These are phyloP conservation scores for Hamamelis virginiana DNA, from an alignment of 164 flowering plant genomes.

Conservation along the genomic window DNA sequence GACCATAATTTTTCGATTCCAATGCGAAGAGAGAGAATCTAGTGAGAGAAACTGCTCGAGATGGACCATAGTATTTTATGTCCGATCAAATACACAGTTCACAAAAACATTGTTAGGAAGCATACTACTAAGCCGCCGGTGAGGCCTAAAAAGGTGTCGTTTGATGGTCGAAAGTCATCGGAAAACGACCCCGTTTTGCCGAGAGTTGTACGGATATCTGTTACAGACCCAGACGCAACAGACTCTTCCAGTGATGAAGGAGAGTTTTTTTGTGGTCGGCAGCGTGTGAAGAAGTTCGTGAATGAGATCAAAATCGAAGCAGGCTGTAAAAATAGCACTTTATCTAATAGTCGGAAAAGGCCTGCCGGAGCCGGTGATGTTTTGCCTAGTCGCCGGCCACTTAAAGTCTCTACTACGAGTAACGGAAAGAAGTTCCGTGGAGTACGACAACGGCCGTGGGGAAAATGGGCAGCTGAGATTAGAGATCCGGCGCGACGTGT, in stretches of 20 bases:
- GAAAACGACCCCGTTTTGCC: slow-evolving; percentile 11
- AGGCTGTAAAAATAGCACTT: slow-evolving; percentile 5
- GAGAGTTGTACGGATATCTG: slow-evolving; percentile 49
- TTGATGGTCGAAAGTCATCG: neutral
- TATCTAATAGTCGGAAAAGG: slow-evolving; percentile 12
- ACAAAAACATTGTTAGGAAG: slow-evolving; percentile 35
- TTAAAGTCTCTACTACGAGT: neutral
- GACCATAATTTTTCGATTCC: neutral
- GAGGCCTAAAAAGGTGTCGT: slow-evolving; percentile 18
- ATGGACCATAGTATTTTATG: slow-evolving; percentile 33
- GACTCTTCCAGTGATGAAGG: slow-evolving; percentile 81
- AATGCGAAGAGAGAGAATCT: slow-evolving; percentile 17
- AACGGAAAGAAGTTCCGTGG: slow-evolving; percentile 70
- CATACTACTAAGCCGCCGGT: slow-evolving; percentile 14
- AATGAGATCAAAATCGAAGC: slow-evolving; percentile 47
- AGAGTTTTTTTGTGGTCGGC: slow-evolving; percentile 24
- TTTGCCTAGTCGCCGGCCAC: neutral
- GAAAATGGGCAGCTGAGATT: slow-evolving; percentile 97
- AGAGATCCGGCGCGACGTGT: slow-evolving; percentile 68
- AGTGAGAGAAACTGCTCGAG: neutral
- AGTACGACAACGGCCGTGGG: slow-evolving; percentile 89
- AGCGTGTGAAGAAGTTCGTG: slow-evolving; percentile 46
- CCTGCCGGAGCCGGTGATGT: neutral
- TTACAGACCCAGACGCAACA: slow-evolving; percentile 82
- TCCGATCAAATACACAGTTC: slow-evolving; percentile 61